Evolutionary conservation across 129 eudicot genomes (phyloP).

Genomic region (Flaveria robusta): DNA sequence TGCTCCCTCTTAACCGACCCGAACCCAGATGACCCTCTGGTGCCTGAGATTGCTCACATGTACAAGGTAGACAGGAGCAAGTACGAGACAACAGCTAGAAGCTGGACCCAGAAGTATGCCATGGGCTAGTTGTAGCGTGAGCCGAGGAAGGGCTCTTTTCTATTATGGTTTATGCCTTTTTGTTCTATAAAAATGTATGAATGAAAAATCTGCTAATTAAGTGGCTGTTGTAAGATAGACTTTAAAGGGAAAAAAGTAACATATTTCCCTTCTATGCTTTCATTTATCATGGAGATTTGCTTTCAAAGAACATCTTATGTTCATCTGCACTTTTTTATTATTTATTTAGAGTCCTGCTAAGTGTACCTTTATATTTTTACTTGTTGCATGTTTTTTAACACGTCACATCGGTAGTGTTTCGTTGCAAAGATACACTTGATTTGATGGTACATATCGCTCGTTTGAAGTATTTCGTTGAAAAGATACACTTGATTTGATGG

Average conservation of each 20-base stretch:
- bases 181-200: constrained; percentile 11
- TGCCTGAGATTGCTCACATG: constrained; percentile 64
- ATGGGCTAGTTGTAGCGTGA: constrained; percentile 46
- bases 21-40: constrained; percentile 56
- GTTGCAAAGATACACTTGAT: no score
- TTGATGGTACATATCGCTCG: no score
- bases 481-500: no score
- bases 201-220: background rate
- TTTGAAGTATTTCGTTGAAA: no score
- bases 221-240: constrained; percentile 11
- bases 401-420: no score
- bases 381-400: no score
- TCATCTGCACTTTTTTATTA: background rate
- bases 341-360: no score
- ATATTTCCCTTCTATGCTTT: background rate
- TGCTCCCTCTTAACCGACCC: constrained; percentile 59
- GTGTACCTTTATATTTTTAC: no score
- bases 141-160: background rate
- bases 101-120: constrained; percentile 71
- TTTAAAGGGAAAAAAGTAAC: background rate
- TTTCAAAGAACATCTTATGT: constrained; percentile 5
- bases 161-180: background rate
- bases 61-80: constrained; percentile 54
- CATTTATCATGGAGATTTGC: constrained; percentile 1
- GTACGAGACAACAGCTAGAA: constrained; percentile 59